A percentile compares a stretch with the other conserved stretches of the same genome.
Evolutionary conservation across 768 basidiomycete genomes (phyloP).

Genomic region (Termitomyces bulborhizus): DNA sequence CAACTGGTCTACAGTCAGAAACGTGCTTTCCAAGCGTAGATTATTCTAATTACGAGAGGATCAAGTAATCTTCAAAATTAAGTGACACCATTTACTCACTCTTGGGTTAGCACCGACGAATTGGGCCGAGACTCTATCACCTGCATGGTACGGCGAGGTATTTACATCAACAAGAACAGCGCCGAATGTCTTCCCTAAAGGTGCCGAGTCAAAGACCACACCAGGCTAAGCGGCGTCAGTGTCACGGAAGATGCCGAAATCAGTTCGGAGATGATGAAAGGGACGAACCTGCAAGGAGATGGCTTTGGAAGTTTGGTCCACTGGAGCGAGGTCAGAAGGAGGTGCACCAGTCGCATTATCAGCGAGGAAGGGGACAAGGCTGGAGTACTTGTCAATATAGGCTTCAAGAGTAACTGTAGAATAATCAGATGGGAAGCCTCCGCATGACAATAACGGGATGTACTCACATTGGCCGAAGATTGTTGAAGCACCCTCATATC

Average conservation of each 20-base stretch:
- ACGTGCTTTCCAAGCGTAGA: constrained; percentile 65
- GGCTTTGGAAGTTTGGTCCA: constrained; percentile 56
- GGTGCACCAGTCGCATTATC: constrained; percentile 42
- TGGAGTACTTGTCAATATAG: constrained; percentile 70
- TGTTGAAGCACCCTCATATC: constrained; percentile 80
- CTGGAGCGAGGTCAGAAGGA: constrained; percentile 57
- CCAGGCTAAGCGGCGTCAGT: constrained; percentile 32
- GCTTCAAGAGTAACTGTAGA: constrained; percentile 65
- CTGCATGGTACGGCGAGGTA: constrained; percentile 41
- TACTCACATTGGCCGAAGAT: constrained; percentile 66
- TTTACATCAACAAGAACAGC: constrained; percentile 51
- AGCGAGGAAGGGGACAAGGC: constrained; percentile 57
- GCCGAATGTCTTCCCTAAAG: constrained; percentile 56
- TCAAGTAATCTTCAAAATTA: neutral
- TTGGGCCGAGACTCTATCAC: constrained; percentile 51
- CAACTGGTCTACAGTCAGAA: constrained; percentile 58
- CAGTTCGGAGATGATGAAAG: neutral
- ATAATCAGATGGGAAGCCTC: neutral
- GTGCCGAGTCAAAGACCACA: constrained; percentile 56
- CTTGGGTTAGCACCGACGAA: constrained; percentile 79
- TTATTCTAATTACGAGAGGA: constrained; percentile 49
- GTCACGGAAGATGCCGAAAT: constrained; percentile 2
- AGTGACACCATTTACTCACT: constrained; percentile 30
- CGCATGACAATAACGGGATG: constrained; percentile 2
- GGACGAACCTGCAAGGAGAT: constrained; percentile 57